Evolutionary conservation across 1,139 yeast genomes (phyloP).

Genomic region (Candida albicans): DNA sequence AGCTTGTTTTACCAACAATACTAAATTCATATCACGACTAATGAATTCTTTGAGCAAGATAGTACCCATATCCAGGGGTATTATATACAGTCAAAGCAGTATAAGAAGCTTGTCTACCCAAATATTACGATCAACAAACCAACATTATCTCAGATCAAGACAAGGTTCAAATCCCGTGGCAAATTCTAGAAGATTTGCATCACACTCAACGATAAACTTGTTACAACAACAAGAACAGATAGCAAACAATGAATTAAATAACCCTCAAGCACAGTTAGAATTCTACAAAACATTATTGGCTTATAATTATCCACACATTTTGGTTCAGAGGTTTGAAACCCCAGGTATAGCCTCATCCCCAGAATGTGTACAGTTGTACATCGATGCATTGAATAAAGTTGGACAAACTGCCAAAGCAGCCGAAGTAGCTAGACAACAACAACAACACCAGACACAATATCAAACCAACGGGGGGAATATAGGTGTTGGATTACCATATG

Average conservation of each 20-base stretch:
- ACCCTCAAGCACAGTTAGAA: conserved; percentile 73
- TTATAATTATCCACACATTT: conserved; percentile 88
- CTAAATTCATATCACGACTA: neutral
- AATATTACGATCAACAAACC: neutral
- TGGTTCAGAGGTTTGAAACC: conserved; percentile 87
- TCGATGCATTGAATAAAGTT: conserved; percentile 73
- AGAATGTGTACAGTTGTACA: conserved; percentile 75
- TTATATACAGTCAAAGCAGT: neutral
- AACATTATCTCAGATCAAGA: neutral
- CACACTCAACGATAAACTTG: conserved; percentile 27
- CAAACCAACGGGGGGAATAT: conserved; percentile 19
- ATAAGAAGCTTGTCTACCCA: neutral
- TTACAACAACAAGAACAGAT: conserved; percentile 74
- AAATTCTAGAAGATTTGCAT: conserved; percentile 9
- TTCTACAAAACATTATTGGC: conserved; percentile 73
- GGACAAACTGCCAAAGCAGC: conserved; percentile 83
- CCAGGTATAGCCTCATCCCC: conserved; percentile 81
- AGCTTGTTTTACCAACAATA: too few relatives aligned
- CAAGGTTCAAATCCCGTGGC: neutral
- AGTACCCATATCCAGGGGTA: neutral
- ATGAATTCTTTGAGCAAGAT: neutral
- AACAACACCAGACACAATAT: conserved; percentile 4
- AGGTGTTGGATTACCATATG: conserved; percentile 31
- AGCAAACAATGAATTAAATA: conserved; percentile 72
- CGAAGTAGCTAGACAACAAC: conserved; percentile 39